Conservation (phyloP, 768 basidiomycete genomes). For the Scleroderma bovista region DNA sequence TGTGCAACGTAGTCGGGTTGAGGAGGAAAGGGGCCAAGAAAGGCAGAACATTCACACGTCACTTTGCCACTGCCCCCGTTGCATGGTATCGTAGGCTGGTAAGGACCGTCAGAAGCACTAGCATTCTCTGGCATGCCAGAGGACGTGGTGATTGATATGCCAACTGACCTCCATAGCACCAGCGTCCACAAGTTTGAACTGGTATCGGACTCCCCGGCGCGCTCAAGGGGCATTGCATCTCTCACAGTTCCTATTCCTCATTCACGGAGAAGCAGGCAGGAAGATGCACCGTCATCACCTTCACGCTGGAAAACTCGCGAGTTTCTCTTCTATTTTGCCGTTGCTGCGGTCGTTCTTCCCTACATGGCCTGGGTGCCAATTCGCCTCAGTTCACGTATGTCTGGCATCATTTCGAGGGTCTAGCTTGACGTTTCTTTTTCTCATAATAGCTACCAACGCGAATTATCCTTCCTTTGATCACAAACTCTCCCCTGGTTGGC, state of each 20-base stretch:
- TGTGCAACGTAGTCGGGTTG: conserved; percentile 1
- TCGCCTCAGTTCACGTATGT: conserved; percentile 68
- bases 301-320: conserved; percentile 78
- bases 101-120: no score
- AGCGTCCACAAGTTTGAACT: conserved; percentile 12
- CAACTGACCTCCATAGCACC: conserved; percentile 27
- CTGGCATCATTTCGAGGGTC: background rate
- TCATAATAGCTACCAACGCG: conserved; percentile 64
- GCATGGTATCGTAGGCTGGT: background rate
- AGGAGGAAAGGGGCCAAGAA: background rate
- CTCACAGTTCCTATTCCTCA: conserved; percentile 56
- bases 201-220: conserved; percentile 4
- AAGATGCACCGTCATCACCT: conserved; percentile 26
- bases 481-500: conserved; percentile 70
- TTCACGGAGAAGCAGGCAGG: conserved; percentile 26
- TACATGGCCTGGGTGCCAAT: conserved; percentile 75
- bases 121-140: conserved; percentile 18
- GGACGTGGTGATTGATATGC: conserved; percentile 29
- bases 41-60: conserved; percentile 13
- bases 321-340: conserved; percentile 69
- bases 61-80: background rate
- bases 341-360: conserved; percentile 57
- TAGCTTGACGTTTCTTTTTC: conserved; percentile 6
- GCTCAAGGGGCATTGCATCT: conserved; percentile 30
- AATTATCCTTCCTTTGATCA: conserved; percentile 62